Conservation (phyloP, 1,284 basidiomycete species). For the Rhodotorula sp. region DNA sequence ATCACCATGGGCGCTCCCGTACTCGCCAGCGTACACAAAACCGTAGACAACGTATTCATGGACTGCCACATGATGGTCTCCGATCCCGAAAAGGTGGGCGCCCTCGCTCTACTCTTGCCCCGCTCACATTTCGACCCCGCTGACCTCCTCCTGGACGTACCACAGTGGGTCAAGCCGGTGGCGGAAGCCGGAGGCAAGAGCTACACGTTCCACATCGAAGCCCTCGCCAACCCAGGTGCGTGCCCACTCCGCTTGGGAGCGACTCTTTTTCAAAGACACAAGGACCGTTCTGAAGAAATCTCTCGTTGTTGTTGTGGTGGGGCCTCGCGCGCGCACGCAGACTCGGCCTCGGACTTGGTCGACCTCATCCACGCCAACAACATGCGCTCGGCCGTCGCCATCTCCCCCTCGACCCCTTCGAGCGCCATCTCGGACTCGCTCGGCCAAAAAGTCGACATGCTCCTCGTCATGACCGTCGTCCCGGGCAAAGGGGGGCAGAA, state of each 20-base stretch:
- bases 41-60: constrained; percentile 95
- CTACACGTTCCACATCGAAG: constrained; percentile 98
- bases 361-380: constrained; percentile 66
- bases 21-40: constrained; percentile 80
- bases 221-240: constrained; percentile 58
- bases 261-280: neutral
- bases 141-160: neutral
- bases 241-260: neutral
- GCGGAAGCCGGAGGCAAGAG: constrained; percentile 90
- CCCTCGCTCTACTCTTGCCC: neutral
- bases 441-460: constrained; percentile 77
- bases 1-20: constrained; percentile 90
- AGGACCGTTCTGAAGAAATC: neutral
- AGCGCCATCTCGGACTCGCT: constrained; percentile 78
- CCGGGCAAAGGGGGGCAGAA: constrained; percentile 94
- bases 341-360: constrained; percentile 71
- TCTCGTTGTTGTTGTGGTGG: too few species aligned
- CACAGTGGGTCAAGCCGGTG: constrained; percentile 92
- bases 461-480: constrained; percentile 96
- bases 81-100: constrained; percentile 75
- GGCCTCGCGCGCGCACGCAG: too few species aligned
- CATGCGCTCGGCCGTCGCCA: constrained; percentile 91
- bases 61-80: constrained; percentile 99
- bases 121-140: neutral
- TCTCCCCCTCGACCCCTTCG: constrained; percentile 88